Conservation (phyloP, 805 yeast species). For the Candida peoriensis region DNA sequence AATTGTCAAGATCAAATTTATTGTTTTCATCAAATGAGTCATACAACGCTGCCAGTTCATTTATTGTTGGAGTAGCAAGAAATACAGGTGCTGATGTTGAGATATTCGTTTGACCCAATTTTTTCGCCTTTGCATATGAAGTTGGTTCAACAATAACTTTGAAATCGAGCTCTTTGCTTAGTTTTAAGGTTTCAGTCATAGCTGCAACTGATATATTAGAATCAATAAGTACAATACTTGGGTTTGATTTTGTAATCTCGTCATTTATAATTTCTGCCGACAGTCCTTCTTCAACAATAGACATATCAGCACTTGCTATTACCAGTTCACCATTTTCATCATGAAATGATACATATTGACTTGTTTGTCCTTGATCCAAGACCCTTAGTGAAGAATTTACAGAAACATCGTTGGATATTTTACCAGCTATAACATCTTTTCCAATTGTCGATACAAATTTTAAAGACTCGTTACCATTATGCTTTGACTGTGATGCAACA, state of each 20-base stretch:
- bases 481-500: slow-evolving; percentile 59
- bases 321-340: slow-evolving; percentile 55
- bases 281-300: slow-evolving; percentile 46
- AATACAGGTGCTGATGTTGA: slow-evolving; percentile 7
- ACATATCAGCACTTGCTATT: slow-evolving; percentile 84
- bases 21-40: slow-evolving; percentile 39
- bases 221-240: slow-evolving; percentile 56
- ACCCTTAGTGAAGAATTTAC: slow-evolving; percentile 22
- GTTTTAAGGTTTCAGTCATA: slow-evolving; percentile 31
- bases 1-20: slow-evolving; percentile 46
- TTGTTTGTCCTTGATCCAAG: slow-evolving; percentile 35
- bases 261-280: slow-evolving; percentile 36
- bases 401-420: slow-evolving; percentile 31
- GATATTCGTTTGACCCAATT: slow-evolving; percentile 7
- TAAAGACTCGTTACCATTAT: slow-evolving; percentile 24
- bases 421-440: slow-evolving; percentile 47
- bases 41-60: slow-evolving; percentile 55
- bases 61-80: slow-evolving; percentile 56
- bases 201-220: slow-evolving; percentile 53
- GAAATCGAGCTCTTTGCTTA: slow-evolving; percentile 23
- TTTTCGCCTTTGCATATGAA: slow-evolving; percentile 55
- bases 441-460: slow-evolving; percentile 59
- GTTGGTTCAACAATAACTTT: slow-evolving; percentile 71
- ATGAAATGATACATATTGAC: slow-evolving; percentile 72
- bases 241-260: slow-evolving; percentile 36